Conservation (phyloP, 2,329 filamentous ascomycete genomes). For the Lachnellula occidentalis region DNA sequence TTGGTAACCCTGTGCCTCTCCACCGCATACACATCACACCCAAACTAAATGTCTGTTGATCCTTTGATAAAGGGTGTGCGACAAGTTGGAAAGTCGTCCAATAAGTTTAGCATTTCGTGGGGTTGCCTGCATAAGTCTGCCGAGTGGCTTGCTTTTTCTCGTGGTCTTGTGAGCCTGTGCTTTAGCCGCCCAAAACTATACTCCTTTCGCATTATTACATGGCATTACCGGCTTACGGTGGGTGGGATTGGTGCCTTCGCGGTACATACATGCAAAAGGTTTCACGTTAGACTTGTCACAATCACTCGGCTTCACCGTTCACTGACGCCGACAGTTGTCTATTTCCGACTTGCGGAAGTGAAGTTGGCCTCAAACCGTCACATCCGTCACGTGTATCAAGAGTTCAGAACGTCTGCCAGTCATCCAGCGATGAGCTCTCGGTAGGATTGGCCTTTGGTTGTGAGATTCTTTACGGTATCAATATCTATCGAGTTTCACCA, state of each 20-base stretch:
- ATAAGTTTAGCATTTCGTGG: constrained; percentile 3
- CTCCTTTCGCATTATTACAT: constrained; percentile 5
- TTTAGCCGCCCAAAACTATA: constrained; percentile 21
- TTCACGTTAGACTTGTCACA: not conserved
- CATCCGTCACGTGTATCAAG: not conserved
- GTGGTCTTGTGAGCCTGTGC: constrained; percentile 22
- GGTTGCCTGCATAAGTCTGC: constrained; percentile 12
- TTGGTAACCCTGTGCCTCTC: constrained; percentile 8
- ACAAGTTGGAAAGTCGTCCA: constrained; percentile 3
- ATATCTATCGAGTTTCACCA: not conserved
- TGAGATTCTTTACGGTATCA: not conserved
- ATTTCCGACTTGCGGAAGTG: constrained; percentile 1
- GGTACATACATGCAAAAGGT: constrained; percentile 2
- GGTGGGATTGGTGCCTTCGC: not conserved
- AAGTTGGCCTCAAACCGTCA: not conserved
- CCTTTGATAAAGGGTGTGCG: constrained; percentile 3
- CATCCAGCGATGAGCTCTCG: not conserved
- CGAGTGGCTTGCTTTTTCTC: constrained; percentile 21
- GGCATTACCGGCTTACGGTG: constrained; percentile 5
- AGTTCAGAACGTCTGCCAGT: not conserved
- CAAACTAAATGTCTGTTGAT: constrained; percentile 7
- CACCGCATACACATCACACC: constrained; percentile 6
- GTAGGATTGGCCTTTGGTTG: not conserved
- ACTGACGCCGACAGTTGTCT: constrained; percentile 15
- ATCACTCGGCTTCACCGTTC: constrained; percentile 8